Percentiles rank a stretch among this genome's conserved stretches.
Conservation (phyloP, 192 early-diverging fungal species). For the Tieghemiomyces parasiticus region DNA sequence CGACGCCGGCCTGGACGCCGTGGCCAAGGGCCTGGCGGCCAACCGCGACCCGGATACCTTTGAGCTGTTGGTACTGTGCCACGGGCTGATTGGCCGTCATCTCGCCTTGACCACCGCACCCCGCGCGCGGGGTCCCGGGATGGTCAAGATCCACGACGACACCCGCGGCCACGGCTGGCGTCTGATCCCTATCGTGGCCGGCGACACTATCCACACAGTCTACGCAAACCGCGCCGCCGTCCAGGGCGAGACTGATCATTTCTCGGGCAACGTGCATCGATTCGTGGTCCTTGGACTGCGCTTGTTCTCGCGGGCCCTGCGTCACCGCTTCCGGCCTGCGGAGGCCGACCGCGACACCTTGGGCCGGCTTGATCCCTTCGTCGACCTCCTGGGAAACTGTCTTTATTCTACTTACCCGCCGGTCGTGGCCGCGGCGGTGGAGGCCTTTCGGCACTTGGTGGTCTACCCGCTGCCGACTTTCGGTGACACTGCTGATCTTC, state of each 20-base stretch:
- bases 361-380: slow-evolving; percentile 63
- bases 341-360: slow-evolving; percentile 37
- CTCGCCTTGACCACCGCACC: slow-evolving; percentile 46
- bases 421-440: slow-evolving; percentile 49
- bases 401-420: slow-evolving; percentile 69
- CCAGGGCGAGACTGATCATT: slow-evolving; percentile 49
- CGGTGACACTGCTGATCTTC: slow-evolving; percentile 41
- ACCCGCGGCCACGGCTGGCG: slow-evolving; percentile 26
- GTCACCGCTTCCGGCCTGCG: slow-evolving; percentile 38
- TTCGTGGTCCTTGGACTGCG: slow-evolving; percentile 90
- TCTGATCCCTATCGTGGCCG: slow-evolving; percentile 12
- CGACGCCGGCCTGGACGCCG: slow-evolving; percentile 57
- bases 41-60: slow-evolving; percentile 51
- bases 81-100: slow-evolving; percentile 77
- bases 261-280: slow-evolving; percentile 69
- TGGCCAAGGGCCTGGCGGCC: slow-evolving; percentile 61
- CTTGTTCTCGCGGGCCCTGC: slow-evolving; percentile 59
- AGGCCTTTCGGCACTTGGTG: slow-evolving; percentile 55
- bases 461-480: slow-evolving; percentile 59
- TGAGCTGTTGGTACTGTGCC: slow-evolving; percentile 66
- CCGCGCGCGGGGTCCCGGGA: too few species aligned
- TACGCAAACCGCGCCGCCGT: slow-evolving; percentile 46
- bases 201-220: slow-evolving; percentile 41
- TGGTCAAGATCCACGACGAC: too few species aligned
- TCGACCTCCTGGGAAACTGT: slow-evolving; percentile 61